Percentiles rank a stretch among this genome's conserved stretches.
These are phyloP conservation scores for Ustulina deusta DNA, from an alignment of 2,329 filamentous ascomycete genomes.

Conservation along the genomic window DNA sequence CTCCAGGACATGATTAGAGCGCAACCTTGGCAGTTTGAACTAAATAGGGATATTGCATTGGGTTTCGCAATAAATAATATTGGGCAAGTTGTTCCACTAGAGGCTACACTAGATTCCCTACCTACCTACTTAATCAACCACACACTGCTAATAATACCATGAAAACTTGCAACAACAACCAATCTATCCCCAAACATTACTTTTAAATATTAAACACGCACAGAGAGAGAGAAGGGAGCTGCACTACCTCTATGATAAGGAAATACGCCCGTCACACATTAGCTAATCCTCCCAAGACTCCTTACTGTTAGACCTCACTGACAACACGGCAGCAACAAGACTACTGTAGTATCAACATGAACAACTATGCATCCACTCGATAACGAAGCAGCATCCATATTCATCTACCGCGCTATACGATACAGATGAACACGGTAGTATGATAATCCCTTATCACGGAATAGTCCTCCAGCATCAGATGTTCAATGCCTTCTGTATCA, in stretches of 20 bases:
- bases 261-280: not conserved
- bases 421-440: conserved; percentile 36
- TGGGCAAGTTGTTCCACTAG: not conserved
- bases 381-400: not conserved
- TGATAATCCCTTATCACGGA: conserved; percentile 46
- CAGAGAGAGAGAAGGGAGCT: not conserved
- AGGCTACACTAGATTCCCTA: not conserved
- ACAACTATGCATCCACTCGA: not conserved
- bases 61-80: no score
- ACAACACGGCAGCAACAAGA: not conserved
- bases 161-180: not conserved
- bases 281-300: not conserved
- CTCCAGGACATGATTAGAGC: not conserved
- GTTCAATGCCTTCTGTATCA: conserved; percentile 33
- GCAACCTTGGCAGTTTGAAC: not conserved
- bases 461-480: conserved; percentile 41
- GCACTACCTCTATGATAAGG: not conserved
- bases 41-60: no score
- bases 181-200: not conserved
- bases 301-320: not conserved
- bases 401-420: not conserved
- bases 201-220: not conserved
- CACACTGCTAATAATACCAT: not conserved
- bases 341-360: no score
- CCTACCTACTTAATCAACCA: no score